Base-by-base conservation (phyloP, 2,329 filamentous ascomycete genomes). In the Didymella pinodella region DNA sequence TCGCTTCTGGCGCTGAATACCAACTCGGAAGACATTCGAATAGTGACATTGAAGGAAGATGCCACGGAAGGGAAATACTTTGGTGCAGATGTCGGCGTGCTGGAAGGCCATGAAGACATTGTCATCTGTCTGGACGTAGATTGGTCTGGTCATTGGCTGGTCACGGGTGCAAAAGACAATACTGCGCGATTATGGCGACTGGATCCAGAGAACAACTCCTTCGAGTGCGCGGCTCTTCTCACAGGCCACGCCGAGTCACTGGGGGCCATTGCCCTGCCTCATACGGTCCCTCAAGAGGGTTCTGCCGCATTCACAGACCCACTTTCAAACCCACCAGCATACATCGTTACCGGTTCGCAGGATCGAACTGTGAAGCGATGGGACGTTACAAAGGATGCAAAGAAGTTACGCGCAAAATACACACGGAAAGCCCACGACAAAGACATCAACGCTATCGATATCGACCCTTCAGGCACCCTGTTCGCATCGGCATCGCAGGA, bases 401-500 rank as follows among this genome's bases (percentile, higher is more conserved):
- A 84, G 60, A 83, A 85, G 10, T 80, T 87, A 10, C 82, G 88
- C 67, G 92, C 92, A 40, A 79, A 88, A 4, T 99, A 91, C 76
- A 98, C 95, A 0, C 87, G 95, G 56, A 96, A 97, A 77, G 95
- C 95, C 0, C 95, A 99, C 78, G 95, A 99, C 73, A 99, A 99
- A 75, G 95, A 99, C 67, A 99, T 99, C 78, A 99, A 99, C 70
- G 93, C 95, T 2, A 86, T 99, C 49, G 92, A 96, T 64, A 84
- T 95, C 11, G 91, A 93, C 64, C 85, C 88, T 22, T 83, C 85
- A 1, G 87, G 86, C 4, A 86, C 88, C n/a, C 79, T 97, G 0
- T 98, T 99, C 72, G 96, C 94, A 3, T 97, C 95, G 1, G 94
- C 95, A 29, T 98, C 94, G 5, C 95, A 99, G 78, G 95, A 99